phyloP scores from a whole-genome alignment of 257 asterid genomes.

The Salvia miltiorrhiza region DNA sequence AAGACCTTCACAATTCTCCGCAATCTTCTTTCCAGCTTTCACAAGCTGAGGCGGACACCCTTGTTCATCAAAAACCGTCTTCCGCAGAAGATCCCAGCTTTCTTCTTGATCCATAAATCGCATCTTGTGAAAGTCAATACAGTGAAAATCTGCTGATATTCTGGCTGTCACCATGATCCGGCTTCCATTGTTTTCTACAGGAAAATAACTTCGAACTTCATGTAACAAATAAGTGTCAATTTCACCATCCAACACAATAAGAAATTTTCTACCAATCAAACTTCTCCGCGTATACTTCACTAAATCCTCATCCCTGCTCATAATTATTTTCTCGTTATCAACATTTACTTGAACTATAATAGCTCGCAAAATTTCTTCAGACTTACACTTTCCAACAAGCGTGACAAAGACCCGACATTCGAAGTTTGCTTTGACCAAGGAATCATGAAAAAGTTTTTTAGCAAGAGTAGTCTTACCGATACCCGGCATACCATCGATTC shows the following conservation, averaged over 20 bases:
- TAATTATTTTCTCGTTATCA: neutral
- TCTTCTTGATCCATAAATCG: neutral
- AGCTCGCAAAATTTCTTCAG: neutral
- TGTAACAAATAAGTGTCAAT: neutral
- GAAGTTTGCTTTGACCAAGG: too few relatives aligned
- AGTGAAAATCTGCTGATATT: neutral
- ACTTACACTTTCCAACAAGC: too few relatives aligned
- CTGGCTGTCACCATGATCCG: neutral
- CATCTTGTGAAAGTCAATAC: neutral
- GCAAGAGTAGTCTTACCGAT: too few relatives aligned
- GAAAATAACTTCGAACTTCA: fast-evolving
- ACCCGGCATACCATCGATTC: too few relatives aligned
- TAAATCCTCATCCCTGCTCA: neutral
- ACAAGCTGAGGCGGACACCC: neutral
- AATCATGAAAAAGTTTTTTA: too few relatives aligned
- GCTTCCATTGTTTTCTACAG: neutral
- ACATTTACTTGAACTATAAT: neutral
- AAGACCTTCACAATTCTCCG: slow-evolving; percentile 20
- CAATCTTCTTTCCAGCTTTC: slow-evolving; percentile 1
- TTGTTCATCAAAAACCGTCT: neutral
- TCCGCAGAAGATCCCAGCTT: slow-evolving; percentile 1
- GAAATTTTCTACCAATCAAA: neutral
- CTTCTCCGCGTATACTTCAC: neutral
- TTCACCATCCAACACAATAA: neutral
- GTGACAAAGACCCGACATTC: too few relatives aligned